A percentile compares a stretch with the other conserved stretches of the same genome.
These are phyloP conservation scores for Arthrobotrys entomopaga DNA, from an alignment of 2,329 filamentous ascomycete genomes.

Conservation along the genomic window DNA sequence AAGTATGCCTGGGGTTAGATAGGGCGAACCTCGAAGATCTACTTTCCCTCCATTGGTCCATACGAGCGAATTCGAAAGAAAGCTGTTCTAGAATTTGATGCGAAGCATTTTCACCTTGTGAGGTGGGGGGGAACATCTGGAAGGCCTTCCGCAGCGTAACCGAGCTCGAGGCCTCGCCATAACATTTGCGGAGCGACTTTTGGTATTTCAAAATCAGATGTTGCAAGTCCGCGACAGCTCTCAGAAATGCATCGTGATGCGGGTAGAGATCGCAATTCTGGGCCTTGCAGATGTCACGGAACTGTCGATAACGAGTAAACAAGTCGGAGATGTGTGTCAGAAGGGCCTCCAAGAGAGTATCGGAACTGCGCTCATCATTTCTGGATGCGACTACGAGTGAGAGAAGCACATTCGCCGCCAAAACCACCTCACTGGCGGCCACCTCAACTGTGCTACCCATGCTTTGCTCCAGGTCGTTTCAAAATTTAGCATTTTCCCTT, in stretches of 20 bases:
- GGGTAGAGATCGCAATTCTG: slow-evolving; percentile 16
- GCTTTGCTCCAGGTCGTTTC: slow-evolving; percentile 3
- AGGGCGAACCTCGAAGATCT: not conserved
- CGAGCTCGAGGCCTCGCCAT: slow-evolving; percentile 10
- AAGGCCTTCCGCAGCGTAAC: slow-evolving; percentile 22
- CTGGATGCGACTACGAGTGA: slow-evolving; percentile 21
- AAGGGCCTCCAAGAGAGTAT: slow-evolving; percentile 12
- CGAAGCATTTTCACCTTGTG: not conserved
- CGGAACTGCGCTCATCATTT: slow-evolving; percentile 19
- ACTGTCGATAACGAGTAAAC: slow-evolving; percentile 12
- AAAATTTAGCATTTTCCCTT: too few species aligned
- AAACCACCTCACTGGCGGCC: slow-evolving; percentile 4
- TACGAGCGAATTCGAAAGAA: not conserved
- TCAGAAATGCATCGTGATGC: slow-evolving; percentile 16
- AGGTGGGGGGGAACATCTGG: slow-evolving; percentile 17
- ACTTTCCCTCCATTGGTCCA: slow-evolving; percentile 22
- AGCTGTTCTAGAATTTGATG: slow-evolving; percentile 7
- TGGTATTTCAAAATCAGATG: slow-evolving; percentile 15
- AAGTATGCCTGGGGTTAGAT: not conserved
- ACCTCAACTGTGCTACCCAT: slow-evolving; percentile 5
- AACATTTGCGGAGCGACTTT: slow-evolving; percentile 10
- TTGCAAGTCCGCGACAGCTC: slow-evolving; percentile 15
- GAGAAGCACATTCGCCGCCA: slow-evolving; percentile 14
- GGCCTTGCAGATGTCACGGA: slow-evolving; percentile 4
- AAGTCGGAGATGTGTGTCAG: slow-evolving; percentile 10